Conservation (phyloP, 495 filamentous ascomycete species). For the Aspergillus ostianus region DNA sequence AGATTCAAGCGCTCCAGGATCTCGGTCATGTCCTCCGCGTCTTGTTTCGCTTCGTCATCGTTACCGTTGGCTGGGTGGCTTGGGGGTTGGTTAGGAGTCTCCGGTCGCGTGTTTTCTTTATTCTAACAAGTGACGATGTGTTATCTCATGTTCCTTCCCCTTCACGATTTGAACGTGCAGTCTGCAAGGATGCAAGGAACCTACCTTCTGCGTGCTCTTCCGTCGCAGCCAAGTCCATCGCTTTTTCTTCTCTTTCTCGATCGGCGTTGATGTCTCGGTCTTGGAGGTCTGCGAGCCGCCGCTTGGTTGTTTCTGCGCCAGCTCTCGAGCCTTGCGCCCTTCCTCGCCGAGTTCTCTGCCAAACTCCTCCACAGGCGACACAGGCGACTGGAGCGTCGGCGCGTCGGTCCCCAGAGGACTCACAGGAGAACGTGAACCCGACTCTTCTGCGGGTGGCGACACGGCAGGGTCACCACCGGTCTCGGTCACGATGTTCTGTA, state of each 20-base stretch:
- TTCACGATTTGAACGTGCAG: too few relatives aligned
- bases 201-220: constrained; percentile 42
- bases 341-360: constrained; percentile 37
- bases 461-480: constrained; percentile 17
- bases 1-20: constrained; percentile 80
- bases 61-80: constrained; percentile 15
- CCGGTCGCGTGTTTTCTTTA: constrained; percentile 8
- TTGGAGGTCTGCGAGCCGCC: constrained; percentile 9
- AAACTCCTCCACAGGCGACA: constrained; percentile 40
- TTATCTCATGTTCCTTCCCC: neutral
- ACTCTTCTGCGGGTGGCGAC: constrained; percentile 7
- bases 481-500: constrained; percentile 46
- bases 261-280: constrained; percentile 17
- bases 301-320: constrained; percentile 20
- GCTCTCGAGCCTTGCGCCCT: constrained; percentile 26
- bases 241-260: constrained; percentile 37
- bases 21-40: constrained; percentile 71
- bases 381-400: constrained; percentile 35
- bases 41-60: constrained; percentile 47
- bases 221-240: constrained; percentile 47
- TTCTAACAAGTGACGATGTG: neutral
- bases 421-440: constrained; percentile 4
- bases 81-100: constrained; percentile 14
- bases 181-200: neutral
- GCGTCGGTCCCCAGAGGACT: constrained; percentile 21